phyloP scores from a whole-genome alignment of 2,329 filamentous ascomycete genomes.

The Coccinonectria pachysandricola region DNA sequence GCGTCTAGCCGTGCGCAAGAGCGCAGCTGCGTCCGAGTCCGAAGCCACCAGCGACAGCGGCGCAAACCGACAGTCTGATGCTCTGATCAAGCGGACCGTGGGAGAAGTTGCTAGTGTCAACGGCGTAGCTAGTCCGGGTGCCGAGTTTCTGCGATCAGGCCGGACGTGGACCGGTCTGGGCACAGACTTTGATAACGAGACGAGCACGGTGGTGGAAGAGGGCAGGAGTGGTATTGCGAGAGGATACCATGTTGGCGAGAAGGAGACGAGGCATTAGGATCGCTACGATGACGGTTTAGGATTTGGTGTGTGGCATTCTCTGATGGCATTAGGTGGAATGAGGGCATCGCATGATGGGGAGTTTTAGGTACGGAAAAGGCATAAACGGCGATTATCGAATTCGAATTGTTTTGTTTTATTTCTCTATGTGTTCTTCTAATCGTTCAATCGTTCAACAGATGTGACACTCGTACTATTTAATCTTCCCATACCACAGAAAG shows the following conservation, averaged over 20 bases:
- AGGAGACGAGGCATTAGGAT: conserved; percentile 18
- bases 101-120: conserved; percentile 73
- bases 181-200: conserved; percentile 61
- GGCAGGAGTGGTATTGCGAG: conserved; percentile 80
- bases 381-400: too few relatives aligned
- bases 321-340: too few relatives aligned
- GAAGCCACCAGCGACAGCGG: conserved; percentile 8
- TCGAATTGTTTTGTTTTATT: too few relatives aligned
- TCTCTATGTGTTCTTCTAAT: too few relatives aligned
- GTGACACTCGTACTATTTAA: too few relatives aligned
- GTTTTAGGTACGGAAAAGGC: too few relatives aligned
- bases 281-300: too few relatives aligned
- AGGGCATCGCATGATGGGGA: conserved; percentile 4
- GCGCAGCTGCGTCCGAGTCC: conserved; percentile 2
- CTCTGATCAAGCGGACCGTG: conserved; percentile 47
- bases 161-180: conserved; percentile 88
- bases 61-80: conserved; percentile 6
- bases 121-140: conserved; percentile 80
- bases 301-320: too few relatives aligned
- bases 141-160: conserved; percentile 72
- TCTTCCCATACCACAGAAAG: too few relatives aligned
- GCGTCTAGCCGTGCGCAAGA: conserved; percentile 32
- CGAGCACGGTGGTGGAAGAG: conserved; percentile 66
- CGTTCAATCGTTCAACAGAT: too few relatives aligned
- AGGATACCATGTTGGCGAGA: conserved; percentile 69